phyloP scores from a whole-genome alignment of 2,329 filamentous ascomycete genomes.

The Xylariaceae sp. region DNA sequence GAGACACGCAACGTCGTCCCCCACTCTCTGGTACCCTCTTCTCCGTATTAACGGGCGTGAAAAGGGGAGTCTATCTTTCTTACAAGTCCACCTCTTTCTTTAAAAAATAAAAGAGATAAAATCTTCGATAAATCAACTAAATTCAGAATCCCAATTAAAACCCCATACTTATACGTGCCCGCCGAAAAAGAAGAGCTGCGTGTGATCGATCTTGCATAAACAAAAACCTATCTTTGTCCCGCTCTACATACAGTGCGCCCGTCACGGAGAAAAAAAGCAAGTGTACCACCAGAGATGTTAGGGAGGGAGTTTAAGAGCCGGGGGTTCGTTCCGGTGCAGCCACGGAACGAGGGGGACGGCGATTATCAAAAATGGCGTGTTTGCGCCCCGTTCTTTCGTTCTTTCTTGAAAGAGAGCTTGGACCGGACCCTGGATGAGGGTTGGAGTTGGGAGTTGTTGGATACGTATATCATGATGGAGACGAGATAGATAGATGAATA shows the following conservation, averaged over 20 bases:
- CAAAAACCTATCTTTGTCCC: neutral
- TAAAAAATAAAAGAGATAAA: neutral
- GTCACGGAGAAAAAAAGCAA: neutral
- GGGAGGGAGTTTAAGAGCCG: neutral
- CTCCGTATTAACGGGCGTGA: too few relatives aligned
- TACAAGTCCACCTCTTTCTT: too few relatives aligned
- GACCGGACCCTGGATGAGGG: too few relatives aligned
- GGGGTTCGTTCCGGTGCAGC: neutral
- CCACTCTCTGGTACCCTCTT: too few relatives aligned
- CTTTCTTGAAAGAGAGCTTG: too few relatives aligned
- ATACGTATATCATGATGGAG: too few relatives aligned
- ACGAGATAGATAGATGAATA: too few relatives aligned
- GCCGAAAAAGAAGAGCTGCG: neutral
- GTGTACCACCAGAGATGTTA: neutral
- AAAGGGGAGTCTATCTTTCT: neutral
- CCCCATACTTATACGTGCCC: too few relatives aligned
- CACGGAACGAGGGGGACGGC: neutral
- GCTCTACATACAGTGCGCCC: neutral
- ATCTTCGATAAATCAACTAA: neutral
- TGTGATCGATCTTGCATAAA: neutral
- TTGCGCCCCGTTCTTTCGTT: neutral
- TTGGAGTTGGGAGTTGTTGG: too few relatives aligned
- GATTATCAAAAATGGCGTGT: neutral
- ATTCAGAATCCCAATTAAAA: neutral
- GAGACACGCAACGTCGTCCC: too few relatives aligned